These are phyloP conservation scores for Thermoascus crustaceus DNA, from an alignment of 2,329 filamentous ascomycete species.

Conservation along the genomic window DNA sequence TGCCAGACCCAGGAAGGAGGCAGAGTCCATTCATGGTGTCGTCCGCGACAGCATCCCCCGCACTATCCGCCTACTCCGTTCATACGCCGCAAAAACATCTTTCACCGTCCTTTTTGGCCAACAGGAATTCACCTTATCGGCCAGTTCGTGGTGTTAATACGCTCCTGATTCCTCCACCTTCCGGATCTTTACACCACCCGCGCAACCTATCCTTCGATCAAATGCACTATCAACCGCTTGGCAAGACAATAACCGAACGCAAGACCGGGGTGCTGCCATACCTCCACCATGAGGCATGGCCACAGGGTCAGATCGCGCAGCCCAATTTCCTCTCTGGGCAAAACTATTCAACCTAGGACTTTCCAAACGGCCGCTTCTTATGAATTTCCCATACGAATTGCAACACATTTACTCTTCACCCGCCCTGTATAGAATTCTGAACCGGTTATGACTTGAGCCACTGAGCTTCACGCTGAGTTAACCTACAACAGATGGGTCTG, in stretches of 20 bases:
- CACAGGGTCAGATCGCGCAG: slow-evolving; percentile 24
- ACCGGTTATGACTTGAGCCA: neutral
- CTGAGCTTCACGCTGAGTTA: slow-evolving; percentile 1
- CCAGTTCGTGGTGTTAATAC: slow-evolving; percentile 85
- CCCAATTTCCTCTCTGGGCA: slow-evolving; percentile 23
- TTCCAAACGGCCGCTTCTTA: neutral
- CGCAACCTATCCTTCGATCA: slow-evolving; percentile 56
- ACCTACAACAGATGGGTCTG: neutral
- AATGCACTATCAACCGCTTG: slow-evolving; percentile 77
- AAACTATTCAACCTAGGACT: slow-evolving; percentile 18
- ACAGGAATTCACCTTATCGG: slow-evolving; percentile 85
- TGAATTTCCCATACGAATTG: neutral
- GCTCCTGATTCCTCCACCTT: slow-evolving; percentile 79
- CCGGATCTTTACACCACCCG: slow-evolving; percentile 68
- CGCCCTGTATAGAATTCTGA: slow-evolving; percentile 1
- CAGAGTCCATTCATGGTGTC: slow-evolving; percentile 44
- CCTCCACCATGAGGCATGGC: slow-evolving; percentile 37
- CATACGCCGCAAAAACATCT: slow-evolving; percentile 60
- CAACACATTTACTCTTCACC: neutral
- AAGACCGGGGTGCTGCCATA: slow-evolving; percentile 60
- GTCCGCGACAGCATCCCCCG: slow-evolving; percentile 58
- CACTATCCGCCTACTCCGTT: slow-evolving; percentile 55
- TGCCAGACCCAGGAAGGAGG: slow-evolving; percentile 35
- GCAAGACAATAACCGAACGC: slow-evolving; percentile 59
- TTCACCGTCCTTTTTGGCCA: slow-evolving; percentile 81